A percentile compares a stretch with the other conserved stretches of the same genome.
Evolutionary conservation across 495 filamentous ascomycete species (phyloP).

Genomic region (Penicillium alfredii): DNA sequence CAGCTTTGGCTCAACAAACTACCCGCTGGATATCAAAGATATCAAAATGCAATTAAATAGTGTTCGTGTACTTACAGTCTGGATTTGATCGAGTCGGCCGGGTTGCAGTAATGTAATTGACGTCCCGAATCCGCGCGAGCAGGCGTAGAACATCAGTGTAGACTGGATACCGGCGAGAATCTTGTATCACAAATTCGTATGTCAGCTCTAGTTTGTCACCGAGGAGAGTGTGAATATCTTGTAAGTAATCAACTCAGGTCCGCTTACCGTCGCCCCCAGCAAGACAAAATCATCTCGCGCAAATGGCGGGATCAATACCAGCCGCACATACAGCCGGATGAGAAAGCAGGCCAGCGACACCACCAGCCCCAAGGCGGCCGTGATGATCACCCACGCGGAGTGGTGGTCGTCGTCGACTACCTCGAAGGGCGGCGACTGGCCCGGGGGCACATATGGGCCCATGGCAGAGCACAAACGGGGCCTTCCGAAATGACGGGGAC

Average conservation of each 20-base stretch:
- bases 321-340: constrained; percentile 42
- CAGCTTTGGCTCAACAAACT: neutral
- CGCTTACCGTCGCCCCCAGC: constrained; percentile 34
- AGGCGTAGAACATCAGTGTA: constrained; percentile 29
- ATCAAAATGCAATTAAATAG: too few species aligned
- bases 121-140: constrained; percentile 37
- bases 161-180: constrained; percentile 30
- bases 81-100: constrained; percentile 25
- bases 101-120: constrained; percentile 29
- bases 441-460: constrained; percentile 31
- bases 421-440: constrained; percentile 37
- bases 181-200: constrained; percentile 11
- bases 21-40: too few species aligned
- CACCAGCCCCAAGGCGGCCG: constrained; percentile 41
- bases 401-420: constrained; percentile 38
- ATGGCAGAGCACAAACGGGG: constrained; percentile 16
- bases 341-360: constrained; percentile 40
- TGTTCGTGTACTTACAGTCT: constrained; percentile 24
- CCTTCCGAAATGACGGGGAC: too few species aligned
- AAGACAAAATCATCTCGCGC: constrained; percentile 37
- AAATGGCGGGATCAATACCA: constrained; percentile 34
- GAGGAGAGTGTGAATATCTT: neutral
- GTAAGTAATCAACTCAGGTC: too few species aligned
- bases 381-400: constrained; percentile 43
- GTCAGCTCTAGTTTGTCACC: neutral